Base-by-base conservation (phyloP, 2,329 filamentous ascomycete species). In the Thermochaetoides dissita region DNA sequence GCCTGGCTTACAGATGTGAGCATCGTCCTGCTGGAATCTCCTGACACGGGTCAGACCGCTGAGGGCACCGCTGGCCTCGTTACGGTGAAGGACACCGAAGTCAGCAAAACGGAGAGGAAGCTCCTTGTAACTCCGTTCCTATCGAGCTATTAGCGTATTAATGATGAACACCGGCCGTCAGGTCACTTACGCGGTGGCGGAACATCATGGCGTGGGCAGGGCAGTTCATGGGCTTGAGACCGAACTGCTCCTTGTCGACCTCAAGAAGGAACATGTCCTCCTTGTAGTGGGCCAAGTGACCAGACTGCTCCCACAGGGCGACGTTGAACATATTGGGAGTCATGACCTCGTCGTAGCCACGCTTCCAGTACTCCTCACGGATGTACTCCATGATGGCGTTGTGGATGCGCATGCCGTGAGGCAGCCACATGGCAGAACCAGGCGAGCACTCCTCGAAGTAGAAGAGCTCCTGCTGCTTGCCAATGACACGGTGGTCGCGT, bases 321-420 rank as follows among this genome's bases (percentile, higher is more conserved):
- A 86, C 78, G 58, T 95, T 94, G 69, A 82, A 98, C 81, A 98
- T 93, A 66, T 91, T 96, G 39, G 91, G 91, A 3, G 88, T 86
- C 59, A 88, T 85, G 48, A 98, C 91, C 63, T 98, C 91, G 55
- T 89, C 79, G 61, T 96, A 98, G 37, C 84, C 87, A 49, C 91
- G 84, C 59, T 84, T 85, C 72, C 84, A 87, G 68, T 96, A 98
- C 61, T 96, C 81, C 38, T 81, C 73, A 49, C 84, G 78, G 49
- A 98, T 72, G 58, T 91, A 85, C 11, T 76, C 71, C 60, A 87
- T 78, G 8, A 98, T 68, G 28, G 85, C 80, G 59, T 95, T 94
- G 71, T 93, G 93, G 57, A 96, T 94, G 55, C 85, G 81, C 57
- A 86, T 84, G 49, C 91, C 91, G 56, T 94, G 86, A 1, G 89